A percentile compares a stretch with the other conserved stretches of the same genome.
Evolutionary conservation across 106 monocot genomes (phyloP).

Genomic region (Ottelia alismoides): DNA sequence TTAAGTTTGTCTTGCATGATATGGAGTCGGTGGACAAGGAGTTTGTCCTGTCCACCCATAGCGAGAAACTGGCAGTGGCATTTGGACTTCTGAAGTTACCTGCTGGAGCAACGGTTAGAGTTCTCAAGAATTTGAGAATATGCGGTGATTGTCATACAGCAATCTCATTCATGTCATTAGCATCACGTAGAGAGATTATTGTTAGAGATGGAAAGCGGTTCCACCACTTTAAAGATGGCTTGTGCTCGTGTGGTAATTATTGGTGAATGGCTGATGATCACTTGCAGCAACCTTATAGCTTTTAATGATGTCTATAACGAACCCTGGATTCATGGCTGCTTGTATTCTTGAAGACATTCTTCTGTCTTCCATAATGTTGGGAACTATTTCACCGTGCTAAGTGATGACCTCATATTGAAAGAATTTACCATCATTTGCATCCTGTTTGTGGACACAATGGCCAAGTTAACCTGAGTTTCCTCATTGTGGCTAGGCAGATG

Average conservation of each 20-base stretch:
- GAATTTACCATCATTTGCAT: no score
- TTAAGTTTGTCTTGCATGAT: slow-evolving; percentile 4
- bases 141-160: slow-evolving; percentile 1
- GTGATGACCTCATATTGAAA: no score
- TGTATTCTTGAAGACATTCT: no score
- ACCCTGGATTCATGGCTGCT: no score
- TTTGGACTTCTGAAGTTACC: slow-evolving; percentile 2
- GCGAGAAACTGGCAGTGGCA: slow-evolving; percentile 1
- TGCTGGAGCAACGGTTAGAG: not conserved
- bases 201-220: slow-evolving; percentile 4
- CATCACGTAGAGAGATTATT: not conserved
- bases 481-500: no score
- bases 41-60: not conserved
- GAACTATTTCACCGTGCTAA: no score
- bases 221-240: slow-evolving; percentile 7
- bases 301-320: no score
- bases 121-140: slow-evolving; percentile 2
- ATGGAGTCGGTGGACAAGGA: not conserved
- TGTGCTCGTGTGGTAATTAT: slow-evolving; percentile 3
- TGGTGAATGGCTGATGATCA: slow-evolving; percentile 1
- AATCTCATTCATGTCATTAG: not conserved
- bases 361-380: no score
- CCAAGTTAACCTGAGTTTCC: no score
- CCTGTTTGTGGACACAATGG: no score
- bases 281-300: no score